phyloP scores from a whole-genome alignment of 31 red algal genomes.

The Odonthalia washingtoniensis region DNA sequence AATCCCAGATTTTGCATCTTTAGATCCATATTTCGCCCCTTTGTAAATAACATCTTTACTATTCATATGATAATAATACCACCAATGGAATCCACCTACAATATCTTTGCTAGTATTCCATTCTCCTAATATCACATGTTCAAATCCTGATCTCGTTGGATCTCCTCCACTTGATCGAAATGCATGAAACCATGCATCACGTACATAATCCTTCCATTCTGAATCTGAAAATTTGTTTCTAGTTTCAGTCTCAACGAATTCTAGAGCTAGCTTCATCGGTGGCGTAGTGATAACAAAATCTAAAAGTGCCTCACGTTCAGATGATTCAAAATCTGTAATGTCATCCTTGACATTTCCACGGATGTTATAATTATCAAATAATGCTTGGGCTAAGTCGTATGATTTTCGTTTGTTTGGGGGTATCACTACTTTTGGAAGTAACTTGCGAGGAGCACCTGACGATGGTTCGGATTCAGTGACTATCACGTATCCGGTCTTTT shows the following conservation, averaged over 20 bases:
- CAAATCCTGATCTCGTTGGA: no score
- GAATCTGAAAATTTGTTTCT: conserved; percentile 14
- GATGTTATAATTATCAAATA: conserved; percentile 52
- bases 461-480: conserved; percentile 16
- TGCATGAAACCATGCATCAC: no score
- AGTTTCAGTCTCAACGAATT: neutral
- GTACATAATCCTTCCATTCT: conserved; percentile 10
- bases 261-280: conserved; percentile 29
- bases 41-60: conserved; percentile 25
- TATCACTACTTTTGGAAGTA: conserved; percentile 21
- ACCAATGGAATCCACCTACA: conserved; percentile 53
- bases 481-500: conserved; percentile 2
- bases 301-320: conserved; percentile 21
- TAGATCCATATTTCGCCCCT: conserved; percentile 30
- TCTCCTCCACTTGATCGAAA: no score
- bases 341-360: conserved; percentile 10
- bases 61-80: conserved; percentile 36
- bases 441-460: neutral
- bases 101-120: neutral
- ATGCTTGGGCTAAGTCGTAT: conserved; percentile 42
- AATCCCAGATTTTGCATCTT: neutral
- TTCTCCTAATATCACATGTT: conserved; percentile 52
- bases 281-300: neutral
- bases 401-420: conserved; percentile 22
- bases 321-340: conserved; percentile 3